phyloP scores from a whole-genome alignment of 2,329 filamentous ascomycete species.

The Alternaria ethzedia region DNA sequence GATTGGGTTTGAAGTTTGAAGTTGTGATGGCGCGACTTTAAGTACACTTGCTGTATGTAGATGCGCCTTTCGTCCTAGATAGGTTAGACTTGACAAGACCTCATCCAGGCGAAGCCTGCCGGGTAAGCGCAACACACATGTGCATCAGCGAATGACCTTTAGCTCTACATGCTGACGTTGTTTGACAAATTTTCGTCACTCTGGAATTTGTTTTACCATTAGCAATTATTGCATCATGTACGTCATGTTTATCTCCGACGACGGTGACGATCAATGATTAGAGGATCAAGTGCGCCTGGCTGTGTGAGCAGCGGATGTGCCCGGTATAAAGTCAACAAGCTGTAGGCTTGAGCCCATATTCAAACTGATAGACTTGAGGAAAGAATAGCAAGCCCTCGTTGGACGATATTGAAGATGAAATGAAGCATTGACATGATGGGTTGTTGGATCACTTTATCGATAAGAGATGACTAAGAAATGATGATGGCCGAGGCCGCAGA shows the following conservation, averaged over 20 bases:
- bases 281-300: neutral
- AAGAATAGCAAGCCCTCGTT: neutral
- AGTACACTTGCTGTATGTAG: neutral
- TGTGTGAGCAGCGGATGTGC: neutral
- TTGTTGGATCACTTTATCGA: neutral
- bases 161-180: neutral
- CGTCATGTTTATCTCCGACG: neutral
- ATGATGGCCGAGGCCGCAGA: neutral
- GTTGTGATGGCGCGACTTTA: neutral
- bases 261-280: neutral
- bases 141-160: neutral
- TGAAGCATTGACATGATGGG: neutral
- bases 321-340: neutral
- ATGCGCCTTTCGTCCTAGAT: neutral
- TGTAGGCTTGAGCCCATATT: fast-evolving
- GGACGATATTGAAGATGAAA: neutral
- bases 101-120: neutral
- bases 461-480: neutral
- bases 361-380: neutral
- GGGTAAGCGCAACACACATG: neutral
- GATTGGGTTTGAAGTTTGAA: neutral
- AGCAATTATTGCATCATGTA: neutral
- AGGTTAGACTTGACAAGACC: neutral
- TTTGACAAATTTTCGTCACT: neutral
- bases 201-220: neutral